A percentile compares a stretch with the other conserved stretches of the same genome.
phyloP scores from a whole-genome alignment of 2,329 filamentous ascomycete species.

The Ophiocordyceps australis region DNA sequence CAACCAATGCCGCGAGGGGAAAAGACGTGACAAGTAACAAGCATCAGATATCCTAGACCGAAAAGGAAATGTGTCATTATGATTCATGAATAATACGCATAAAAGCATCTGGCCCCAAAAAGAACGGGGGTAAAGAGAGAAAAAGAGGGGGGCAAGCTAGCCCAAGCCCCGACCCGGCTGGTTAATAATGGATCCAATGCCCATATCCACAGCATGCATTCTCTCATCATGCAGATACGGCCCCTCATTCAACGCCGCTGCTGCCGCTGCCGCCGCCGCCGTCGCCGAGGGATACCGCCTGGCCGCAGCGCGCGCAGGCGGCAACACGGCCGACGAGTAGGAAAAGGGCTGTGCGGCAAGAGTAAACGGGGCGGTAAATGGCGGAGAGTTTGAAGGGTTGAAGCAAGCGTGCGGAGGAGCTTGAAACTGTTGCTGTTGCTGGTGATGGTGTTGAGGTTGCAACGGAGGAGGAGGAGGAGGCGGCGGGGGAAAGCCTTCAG shows the following conservation, averaged over 20 bases:
- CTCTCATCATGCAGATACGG: no score
- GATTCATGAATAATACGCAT: no score
- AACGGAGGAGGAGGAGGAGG: constrained; percentile 4
- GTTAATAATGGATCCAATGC: constrained; percentile 40
- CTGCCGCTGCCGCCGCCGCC: constrained; percentile 7
- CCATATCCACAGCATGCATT: constrained; percentile 45
- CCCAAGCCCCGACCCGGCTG: constrained; percentile 16
- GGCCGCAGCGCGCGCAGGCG: constrained; percentile 12
- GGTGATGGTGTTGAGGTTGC: constrained; percentile 8
- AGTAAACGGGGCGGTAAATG: constrained; percentile 6
- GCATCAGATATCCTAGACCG: no score
- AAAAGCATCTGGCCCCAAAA: no score
- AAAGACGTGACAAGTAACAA: no score
- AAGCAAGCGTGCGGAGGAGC: constrained; percentile 2
- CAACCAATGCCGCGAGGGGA: no score
- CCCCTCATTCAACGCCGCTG: no score
- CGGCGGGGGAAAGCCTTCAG: constrained; percentile 23
- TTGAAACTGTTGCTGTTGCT: constrained; percentile 8
- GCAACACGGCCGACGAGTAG: constrained; percentile 33
- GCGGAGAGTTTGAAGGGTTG: constrained; percentile 10
- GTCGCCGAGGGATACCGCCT: constrained; percentile 4
- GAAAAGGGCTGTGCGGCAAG: constrained; percentile 18
- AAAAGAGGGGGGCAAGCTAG: constrained; percentile 18
- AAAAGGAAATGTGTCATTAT: no score
- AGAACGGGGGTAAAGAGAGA: no score